Conservation (phyloP, 441 rosid species). For the Aleurites moluccanus region DNA sequence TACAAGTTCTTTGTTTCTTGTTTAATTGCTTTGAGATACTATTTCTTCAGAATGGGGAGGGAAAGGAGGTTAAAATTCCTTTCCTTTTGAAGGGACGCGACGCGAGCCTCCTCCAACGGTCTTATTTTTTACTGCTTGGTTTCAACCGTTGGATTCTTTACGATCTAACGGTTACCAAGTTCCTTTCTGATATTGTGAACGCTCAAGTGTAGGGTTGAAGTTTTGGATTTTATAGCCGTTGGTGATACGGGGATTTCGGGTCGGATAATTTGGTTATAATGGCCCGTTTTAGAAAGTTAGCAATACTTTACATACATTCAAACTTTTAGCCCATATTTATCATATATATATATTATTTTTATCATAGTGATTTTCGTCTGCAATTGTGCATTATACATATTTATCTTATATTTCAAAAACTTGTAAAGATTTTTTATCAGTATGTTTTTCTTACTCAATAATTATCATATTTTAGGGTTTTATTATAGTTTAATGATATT, state of each 20-base stretch:
- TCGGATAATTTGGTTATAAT: not conserved
- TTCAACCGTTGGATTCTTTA: constrained; percentile 29
- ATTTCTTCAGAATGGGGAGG: too few relatives aligned
- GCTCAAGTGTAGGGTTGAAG: not conserved
- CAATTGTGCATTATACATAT: too few relatives aligned
- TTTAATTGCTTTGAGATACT: not conserved
- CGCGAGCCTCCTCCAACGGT: constrained; percentile 37
- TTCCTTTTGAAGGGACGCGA: constrained; percentile 26
- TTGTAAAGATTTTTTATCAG: too few relatives aligned
- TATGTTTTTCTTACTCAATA: too few relatives aligned
- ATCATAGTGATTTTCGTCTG: too few relatives aligned
- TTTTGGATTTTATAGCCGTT: constrained; percentile 29
- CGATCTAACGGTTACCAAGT: constrained; percentile 31
- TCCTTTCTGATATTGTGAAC: not conserved
- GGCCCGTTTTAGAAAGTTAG: not conserved
- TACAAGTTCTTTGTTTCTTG: not conserved
- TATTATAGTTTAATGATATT: too few relatives aligned
- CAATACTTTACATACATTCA: too few relatives aligned
- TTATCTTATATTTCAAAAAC: too few relatives aligned
- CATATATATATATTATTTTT: too few relatives aligned
- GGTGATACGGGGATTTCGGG: not conserved
- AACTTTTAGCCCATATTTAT: not conserved
- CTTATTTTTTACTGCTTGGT: constrained; percentile 13
- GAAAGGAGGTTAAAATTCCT: not conserved
- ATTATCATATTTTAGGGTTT: too few relatives aligned